phyloP scores from a whole-genome alignment of 1,284 basidiomycete species.

The Mycosarcoma maydis region DNA sequence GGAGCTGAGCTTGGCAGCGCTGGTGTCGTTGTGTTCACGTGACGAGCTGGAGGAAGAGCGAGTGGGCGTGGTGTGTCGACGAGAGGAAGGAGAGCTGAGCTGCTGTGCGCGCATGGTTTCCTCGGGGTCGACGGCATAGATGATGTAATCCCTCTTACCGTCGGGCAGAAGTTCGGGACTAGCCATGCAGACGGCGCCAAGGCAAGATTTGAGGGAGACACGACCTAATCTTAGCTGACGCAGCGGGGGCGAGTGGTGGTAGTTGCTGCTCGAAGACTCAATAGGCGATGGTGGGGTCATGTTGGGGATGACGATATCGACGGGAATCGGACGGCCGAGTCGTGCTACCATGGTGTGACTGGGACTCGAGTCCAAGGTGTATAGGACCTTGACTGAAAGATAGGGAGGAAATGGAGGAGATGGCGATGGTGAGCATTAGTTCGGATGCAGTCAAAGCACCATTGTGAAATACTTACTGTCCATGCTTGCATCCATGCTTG shows the following conservation, averaged over 20 bases:
- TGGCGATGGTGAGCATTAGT: not conserved
- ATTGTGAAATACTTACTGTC: slow-evolving; percentile 9
- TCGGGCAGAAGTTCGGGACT: slow-evolving; percentile 64
- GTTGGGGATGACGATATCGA: slow-evolving; percentile 54
- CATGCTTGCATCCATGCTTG: slow-evolving; percentile 45
- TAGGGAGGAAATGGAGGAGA: too few species aligned
- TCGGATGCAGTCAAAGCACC: too few species aligned
- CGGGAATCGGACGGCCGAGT: slow-evolving; percentile 38
- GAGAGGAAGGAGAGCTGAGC: slow-evolving; percentile 33
- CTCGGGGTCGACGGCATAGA: slow-evolving; percentile 65
- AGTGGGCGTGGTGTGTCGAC: slow-evolving; percentile 13
- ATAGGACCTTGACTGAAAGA: slow-evolving; percentile 64
- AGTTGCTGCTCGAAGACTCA: slow-evolving; percentile 17
- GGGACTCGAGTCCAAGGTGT: slow-evolving; percentile 61
- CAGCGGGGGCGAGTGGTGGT: slow-evolving; percentile 19
- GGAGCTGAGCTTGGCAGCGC: slow-evolving; percentile 31
- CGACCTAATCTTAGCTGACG: slow-evolving; percentile 52
- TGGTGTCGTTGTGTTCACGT: slow-evolving; percentile 28
- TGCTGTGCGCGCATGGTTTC: slow-evolving; percentile 54
- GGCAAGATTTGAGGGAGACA: slow-evolving; percentile 61
- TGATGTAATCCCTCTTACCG: slow-evolving; percentile 59
- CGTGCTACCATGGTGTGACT: slow-evolving; percentile 63
- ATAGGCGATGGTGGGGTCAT: slow-evolving; percentile 35
- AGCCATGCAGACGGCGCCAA: slow-evolving; percentile 63
- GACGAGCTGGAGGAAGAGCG: slow-evolving; percentile 24